Percentiles rank a stretch among this genome's conserved stretches.
Conservation (phyloP, 1,139 yeast genomes). For the Nakaseomyces delphensis region DNA sequence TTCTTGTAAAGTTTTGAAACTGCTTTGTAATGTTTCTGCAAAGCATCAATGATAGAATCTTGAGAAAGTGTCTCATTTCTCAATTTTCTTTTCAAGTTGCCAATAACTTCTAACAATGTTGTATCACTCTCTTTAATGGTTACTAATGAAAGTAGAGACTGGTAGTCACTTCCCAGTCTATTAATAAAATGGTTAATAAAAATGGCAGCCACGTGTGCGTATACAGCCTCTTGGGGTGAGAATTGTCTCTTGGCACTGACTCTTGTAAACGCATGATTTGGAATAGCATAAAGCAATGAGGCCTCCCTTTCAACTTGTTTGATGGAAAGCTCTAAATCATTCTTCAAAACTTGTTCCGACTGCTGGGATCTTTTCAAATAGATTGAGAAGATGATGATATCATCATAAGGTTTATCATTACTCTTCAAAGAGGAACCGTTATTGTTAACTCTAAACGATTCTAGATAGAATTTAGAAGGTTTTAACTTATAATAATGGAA, state of each 20-base stretch:
- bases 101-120: slow-evolving; percentile 65
- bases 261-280: slow-evolving; percentile 72
- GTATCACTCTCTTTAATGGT: slow-evolving; percentile 23
- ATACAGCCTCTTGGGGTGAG: slow-evolving; percentile 88
- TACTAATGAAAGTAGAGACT: slow-evolving; percentile 39
- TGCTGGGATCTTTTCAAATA: slow-evolving; percentile 50
- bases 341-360: slow-evolving; percentile 30
- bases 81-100: slow-evolving; percentile 76
- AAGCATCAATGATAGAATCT: slow-evolving; percentile 69
- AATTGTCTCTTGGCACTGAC: slow-evolving; percentile 68
- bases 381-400: slow-evolving; percentile 77
- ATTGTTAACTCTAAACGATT: slow-evolving; percentile 47
- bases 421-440: slow-evolving; percentile 6
- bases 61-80: slow-evolving; percentile 92
- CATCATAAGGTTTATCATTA: slow-evolving; percentile 43
- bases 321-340: slow-evolving; percentile 56
- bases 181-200: slow-evolving; percentile 92
- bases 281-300: slow-evolving; percentile 82
- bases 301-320: slow-evolving; percentile 93
- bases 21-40: slow-evolving; percentile 60
- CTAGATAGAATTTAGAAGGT: slow-evolving; percentile 85
- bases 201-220: slow-evolving; percentile 89
- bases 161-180: slow-evolving; percentile 79
- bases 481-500: slow-evolving; percentile 84
- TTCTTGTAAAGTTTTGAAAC: slow-evolving; percentile 80